Evolutionary conservation across 805 yeast genomes (phyloP).

Genomic region (Dipodascopsis tothii): DNA sequence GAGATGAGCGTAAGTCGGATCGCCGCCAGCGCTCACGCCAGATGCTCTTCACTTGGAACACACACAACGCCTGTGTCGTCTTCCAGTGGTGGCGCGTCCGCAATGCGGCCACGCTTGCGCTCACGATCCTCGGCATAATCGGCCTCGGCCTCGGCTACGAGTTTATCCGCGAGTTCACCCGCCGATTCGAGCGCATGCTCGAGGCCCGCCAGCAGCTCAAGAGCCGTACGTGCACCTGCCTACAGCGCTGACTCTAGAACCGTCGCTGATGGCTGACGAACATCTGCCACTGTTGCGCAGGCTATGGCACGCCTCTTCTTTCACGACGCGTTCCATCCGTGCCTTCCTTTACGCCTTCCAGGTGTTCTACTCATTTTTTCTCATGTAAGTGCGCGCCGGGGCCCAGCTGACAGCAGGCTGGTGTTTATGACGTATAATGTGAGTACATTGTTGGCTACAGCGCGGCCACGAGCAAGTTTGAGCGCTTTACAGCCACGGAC

Average conservation of each 20-base stretch:
- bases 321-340: neutral
- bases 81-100: conserved; percentile 21
- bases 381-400: conserved; percentile 7
- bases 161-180: conserved; percentile 18
- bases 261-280: no score
- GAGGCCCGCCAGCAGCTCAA: neutral
- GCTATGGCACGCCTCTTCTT: neutral
- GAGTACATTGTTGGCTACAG: neutral
- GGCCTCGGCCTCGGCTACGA: conserved; percentile 22
- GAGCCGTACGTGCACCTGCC: neutral
- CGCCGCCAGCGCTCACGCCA: neutral
- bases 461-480: no score
- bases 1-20: neutral
- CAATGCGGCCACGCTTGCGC: conserved; percentile 12
- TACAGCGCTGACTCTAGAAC: no score
- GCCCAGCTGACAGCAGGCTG: conserved; percentile 9
- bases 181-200: conserved; percentile 13
- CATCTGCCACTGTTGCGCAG: neutral
- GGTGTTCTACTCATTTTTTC: conserved; percentile 20
- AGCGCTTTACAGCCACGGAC: no score
- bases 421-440: conserved; percentile 20
- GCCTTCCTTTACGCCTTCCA: conserved; percentile 19
- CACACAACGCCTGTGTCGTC: conserved; percentile 17
- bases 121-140: conserved; percentile 21
- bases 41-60: conserved; percentile 23